Base-by-base conservation (phyloP, 2,329 filamentous ascomycete genomes). In the Calonectria pseudoreteaudii region DNA sequence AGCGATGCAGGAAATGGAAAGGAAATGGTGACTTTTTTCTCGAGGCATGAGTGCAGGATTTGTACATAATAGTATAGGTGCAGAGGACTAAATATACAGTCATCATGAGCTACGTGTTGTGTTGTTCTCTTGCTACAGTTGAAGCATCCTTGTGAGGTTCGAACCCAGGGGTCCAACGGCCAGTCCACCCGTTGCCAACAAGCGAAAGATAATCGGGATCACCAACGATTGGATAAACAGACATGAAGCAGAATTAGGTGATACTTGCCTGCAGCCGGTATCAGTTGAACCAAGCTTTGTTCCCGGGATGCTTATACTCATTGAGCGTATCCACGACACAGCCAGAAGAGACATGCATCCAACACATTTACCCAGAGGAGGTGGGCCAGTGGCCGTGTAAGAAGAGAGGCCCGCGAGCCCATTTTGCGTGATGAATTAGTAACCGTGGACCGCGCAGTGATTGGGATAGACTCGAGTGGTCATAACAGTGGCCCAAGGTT, bases 1-100 rank as follows among this genome's bases (percentile, higher is more conserved):
- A 44, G 62, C 41, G 23, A 30, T 28, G 41, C 52, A 28, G 44
- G 68, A 44, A 70, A 64, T 28, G 50, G 26, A 58, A 47, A 30
- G 47, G 65, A 11, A 64, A 56, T 20, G 31, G 26, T 34, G 34
- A 20, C 28, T 69, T 41, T 64, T 31, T 69, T 50, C 34, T 65
- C 50, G 23, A 36, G 31, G 50, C 50, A 36, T 41, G 14, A 52
- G 34, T 41, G 26, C 41, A 60, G 50, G 66, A 66, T 69, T 73
- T 73, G 71, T 70, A 70, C 44, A 70, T 70, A 70, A 69, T 69
- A 69, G 30, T 18, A 31, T 34, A 70, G 49, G 34, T 38, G 34
- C 26, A 65, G 31, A 47, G 16, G 41, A 50, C 41, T 20, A 30
- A 60, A 68, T 44, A 26, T 18, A 49, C 20, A 34, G 44, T 52